phyloP scores from a whole-genome alignment of 176 grass and related monocot genomes.

The Themeda triandra region DNA sequence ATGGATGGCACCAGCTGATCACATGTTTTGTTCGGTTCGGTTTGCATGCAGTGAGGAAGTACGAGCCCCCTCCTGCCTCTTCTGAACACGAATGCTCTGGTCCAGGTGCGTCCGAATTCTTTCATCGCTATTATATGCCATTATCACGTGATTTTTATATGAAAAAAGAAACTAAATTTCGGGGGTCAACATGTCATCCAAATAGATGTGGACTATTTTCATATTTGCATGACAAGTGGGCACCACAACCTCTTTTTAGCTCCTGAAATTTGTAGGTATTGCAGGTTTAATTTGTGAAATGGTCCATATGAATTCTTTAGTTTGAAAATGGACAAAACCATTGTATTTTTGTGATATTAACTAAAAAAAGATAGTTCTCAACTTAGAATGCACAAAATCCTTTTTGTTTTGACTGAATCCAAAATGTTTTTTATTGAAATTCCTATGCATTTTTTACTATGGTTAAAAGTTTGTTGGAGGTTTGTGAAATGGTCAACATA shows the following conservation, averaged over 20 bases:
- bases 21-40: not conserved
- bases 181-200: too few species aligned
- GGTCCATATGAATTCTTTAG: not conserved
- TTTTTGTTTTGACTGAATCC: too few species aligned
- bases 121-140: not conserved
- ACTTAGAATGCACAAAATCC: too few species aligned
- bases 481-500: not conserved
- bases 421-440: not conserved
- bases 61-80: constrained; percentile 47
- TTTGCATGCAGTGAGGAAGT: constrained; percentile 43
- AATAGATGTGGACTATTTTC: too few species aligned
- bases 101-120: constrained; percentile 7
- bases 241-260: not conserved
- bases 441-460: not conserved
- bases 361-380: not conserved
- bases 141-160: not conserved
- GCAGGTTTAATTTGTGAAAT: not conserved
- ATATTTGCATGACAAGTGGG: not conserved
- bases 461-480: not conserved
- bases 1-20: not conserved
- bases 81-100: constrained; percentile 47
- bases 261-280: not conserved
- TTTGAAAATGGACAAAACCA: not conserved
- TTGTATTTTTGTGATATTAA: not conserved
- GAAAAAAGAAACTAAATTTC: not conserved